Percentiles rank a stretch among this genome's conserved stretches.
These are phyloP conservation scores for Dothistroma pini DNA, from an alignment of 2,329 filamentous ascomycete genomes.

Conservation along the genomic window DNA sequence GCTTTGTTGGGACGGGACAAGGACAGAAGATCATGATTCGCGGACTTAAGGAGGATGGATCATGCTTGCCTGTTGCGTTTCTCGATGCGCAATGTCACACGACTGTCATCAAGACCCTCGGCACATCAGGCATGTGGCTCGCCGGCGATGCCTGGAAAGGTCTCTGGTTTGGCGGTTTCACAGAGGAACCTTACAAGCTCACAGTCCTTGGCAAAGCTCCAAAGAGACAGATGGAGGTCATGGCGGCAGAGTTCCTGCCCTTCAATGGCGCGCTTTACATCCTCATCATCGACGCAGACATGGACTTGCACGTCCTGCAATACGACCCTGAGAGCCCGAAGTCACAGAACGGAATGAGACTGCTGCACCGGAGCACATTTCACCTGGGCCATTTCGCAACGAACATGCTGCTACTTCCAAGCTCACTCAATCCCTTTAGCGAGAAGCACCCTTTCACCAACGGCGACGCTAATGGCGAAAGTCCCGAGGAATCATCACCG, in stretches of 20 bases:
- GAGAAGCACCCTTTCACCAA: conserved; percentile 29
- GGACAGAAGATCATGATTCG: conserved; percentile 97
- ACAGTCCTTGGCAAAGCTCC: conserved; percentile 81
- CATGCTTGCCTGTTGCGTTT: conserved; percentile 88
- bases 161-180: conserved; percentile 93
- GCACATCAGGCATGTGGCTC: conserved; percentile 77
- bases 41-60: conserved; percentile 91
- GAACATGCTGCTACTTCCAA: conserved; percentile 70
- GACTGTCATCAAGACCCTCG: conserved; percentile 76
- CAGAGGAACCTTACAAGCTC: conserved; percentile 95
- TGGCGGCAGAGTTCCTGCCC: conserved; percentile 83
- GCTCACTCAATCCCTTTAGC: conserved; percentile 50
- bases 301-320: conserved; percentile 82
- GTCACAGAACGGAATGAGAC: conserved; percentile 80
- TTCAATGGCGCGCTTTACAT: conserved; percentile 80
- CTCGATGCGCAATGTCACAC: conserved; percentile 97
- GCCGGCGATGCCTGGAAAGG: conserved; percentile 91
- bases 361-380: conserved; percentile 85
- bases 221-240: conserved; percentile 69
- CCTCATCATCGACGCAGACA: conserved; percentile 76
- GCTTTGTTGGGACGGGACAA: conserved; percentile 88
- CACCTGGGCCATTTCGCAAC: conserved; percentile 77
- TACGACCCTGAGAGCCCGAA: conserved; percentile 97
- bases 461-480: conserved; percentile 13
- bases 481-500: conserved; percentile 27